Conservation (phyloP, 805 yeast species). For the Candida saitoana region DNA sequence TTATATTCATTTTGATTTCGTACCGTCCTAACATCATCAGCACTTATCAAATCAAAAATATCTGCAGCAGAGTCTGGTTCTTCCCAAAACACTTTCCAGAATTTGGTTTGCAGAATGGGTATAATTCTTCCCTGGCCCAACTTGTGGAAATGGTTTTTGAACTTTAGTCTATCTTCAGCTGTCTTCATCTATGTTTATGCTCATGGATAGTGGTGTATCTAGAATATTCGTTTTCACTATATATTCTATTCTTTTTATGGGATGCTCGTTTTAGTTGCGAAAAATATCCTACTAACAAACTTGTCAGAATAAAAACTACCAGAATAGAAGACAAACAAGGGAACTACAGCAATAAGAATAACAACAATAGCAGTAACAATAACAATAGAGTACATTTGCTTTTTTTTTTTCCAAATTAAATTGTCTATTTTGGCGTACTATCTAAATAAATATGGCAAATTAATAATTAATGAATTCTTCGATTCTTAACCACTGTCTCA, state of each 20-base stretch:
- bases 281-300: neutral
- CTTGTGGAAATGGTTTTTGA: conserved; percentile 57
- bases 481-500: conserved; percentile 8
- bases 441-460: too few species aligned
- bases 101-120: conserved; percentile 17
- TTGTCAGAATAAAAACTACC: too few species aligned
- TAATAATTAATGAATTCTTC: conserved; percentile 6
- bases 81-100: conserved; percentile 30
- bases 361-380: too few species aligned
- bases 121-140: conserved; percentile 47
- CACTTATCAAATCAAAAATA: conserved; percentile 52
- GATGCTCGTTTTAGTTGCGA: neutral
- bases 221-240: neutral
- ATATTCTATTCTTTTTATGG: neutral
- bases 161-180: conserved; percentile 61
- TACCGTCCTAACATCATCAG: conserved; percentile 54
- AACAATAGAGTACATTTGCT: too few species aligned
- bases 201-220: neutral
- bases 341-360: too few species aligned
- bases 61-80: conserved; percentile 51
- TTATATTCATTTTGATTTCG: conserved; percentile 56
- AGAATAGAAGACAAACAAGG: too few species aligned
- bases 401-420: neutral
- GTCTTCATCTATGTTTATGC: conserved; percentile 53
- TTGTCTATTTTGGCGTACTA: too few species aligned